These are phyloP conservation scores for Stephanodiscus minutulus DNA, from an alignment of 108 stramenopile species.

Conservation along the genomic window DNA sequence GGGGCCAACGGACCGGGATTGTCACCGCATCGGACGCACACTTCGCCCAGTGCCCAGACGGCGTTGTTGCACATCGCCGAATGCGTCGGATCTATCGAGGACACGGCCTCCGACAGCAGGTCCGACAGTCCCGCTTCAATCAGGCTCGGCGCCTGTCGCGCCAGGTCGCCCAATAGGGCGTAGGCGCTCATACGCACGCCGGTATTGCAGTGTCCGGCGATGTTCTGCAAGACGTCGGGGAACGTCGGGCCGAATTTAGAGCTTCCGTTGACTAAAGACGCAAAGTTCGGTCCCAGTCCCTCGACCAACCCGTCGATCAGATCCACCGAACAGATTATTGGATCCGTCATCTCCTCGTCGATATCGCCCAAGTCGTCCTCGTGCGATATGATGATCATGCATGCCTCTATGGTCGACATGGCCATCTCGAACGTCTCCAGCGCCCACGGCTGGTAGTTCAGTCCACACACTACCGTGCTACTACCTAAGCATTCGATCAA, in stretches of 20 bases:
- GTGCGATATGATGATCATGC: slow-evolving; percentile 61
- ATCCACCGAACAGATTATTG: slow-evolving; percentile 89
- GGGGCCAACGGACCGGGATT: slow-evolving; percentile 69
- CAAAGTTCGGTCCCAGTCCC: slow-evolving; percentile 83
- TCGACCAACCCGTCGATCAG: slow-evolving; percentile 89
- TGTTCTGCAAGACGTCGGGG: slow-evolving; percentile 57
- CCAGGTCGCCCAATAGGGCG: slow-evolving; percentile 90
- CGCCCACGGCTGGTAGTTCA: slow-evolving; percentile 86
- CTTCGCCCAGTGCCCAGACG: slow-evolving; percentile 92
- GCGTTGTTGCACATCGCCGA: slow-evolving; percentile 88
- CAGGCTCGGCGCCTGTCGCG: slow-evolving; percentile 74
- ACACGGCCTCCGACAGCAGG: slow-evolving; percentile 61
- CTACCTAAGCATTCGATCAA: slow-evolving; percentile 90
- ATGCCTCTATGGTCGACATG: slow-evolving; percentile 79
- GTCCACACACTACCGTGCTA: slow-evolving; percentile 69
- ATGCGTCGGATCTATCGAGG: slow-evolving; percentile 62
- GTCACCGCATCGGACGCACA: slow-evolving; percentile 76
- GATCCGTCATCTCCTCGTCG: slow-evolving; percentile 84
- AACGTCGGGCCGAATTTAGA: slow-evolving; percentile 67
- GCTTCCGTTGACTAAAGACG: slow-evolving; percentile 72
- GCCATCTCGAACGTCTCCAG: slow-evolving; percentile 79
- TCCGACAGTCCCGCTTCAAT: slow-evolving; percentile 74
- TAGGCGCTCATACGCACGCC: slow-evolving; percentile 91
- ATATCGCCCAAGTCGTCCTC: slow-evolving; percentile 53
- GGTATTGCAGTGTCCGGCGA: slow-evolving; percentile 58